These are phyloP conservation scores for Macrophomina phaseolina DNA, from an alignment of 2,329 filamentous ascomycete genomes.

Conservation along the genomic window DNA sequence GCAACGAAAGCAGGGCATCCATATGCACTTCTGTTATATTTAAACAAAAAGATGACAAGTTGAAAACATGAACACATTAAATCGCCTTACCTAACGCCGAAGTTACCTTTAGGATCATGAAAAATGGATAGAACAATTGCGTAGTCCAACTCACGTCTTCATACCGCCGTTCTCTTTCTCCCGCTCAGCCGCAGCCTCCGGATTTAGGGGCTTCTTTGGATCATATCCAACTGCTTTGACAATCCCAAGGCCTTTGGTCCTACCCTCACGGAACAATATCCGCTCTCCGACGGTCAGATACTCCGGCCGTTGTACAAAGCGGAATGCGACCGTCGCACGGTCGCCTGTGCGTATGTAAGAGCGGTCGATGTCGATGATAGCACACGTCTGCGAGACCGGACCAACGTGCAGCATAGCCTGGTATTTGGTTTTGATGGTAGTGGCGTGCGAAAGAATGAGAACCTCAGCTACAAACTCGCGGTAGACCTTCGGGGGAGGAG, in stretches of 20 bases:
- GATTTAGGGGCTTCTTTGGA: slow-evolving; percentile 54
- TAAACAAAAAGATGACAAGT: too few relatives aligned
- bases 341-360: slow-evolving; percentile 94
- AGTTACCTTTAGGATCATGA: background rate
- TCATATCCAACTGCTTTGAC: slow-evolving; percentile 93
- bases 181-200: slow-evolving; percentile 15
- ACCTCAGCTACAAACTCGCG: slow-evolving; percentile 71
- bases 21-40: too few relatives aligned
- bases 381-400: slow-evolving; percentile 91
- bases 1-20: too few relatives aligned
- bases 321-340: slow-evolving; percentile 90
- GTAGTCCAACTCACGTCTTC: background rate
- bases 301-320: slow-evolving; percentile 92
- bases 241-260: slow-evolving; percentile 94
- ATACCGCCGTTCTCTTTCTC: slow-evolving; percentile 19
- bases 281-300: slow-evolving; percentile 88
- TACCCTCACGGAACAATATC: slow-evolving; percentile 89
- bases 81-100: background rate
- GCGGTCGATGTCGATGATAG: slow-evolving; percentile 97
- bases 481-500: slow-evolving; percentile 57
- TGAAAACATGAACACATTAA: too few relatives aligned
- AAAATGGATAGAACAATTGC: background rate
- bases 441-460: slow-evolving; percentile 91
- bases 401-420: slow-evolving; percentile 99
- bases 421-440: slow-evolving; percentile 95